phyloP scores from a whole-genome alignment of 108 stramenopile species.

The Asterionellopsis glacialis region DNA sequence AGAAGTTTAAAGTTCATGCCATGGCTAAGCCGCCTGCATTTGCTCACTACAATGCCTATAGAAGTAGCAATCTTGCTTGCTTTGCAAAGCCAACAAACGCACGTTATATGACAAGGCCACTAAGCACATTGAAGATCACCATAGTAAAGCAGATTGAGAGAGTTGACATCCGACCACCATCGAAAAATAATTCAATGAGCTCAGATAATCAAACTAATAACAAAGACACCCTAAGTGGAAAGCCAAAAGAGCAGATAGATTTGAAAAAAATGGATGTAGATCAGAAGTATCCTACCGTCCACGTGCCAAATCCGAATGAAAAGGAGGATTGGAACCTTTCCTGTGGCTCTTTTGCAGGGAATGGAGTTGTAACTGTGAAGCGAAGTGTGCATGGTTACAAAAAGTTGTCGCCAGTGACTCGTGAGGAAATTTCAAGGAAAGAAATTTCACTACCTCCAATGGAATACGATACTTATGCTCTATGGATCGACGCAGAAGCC shows the following conservation, averaged over 20 bases:
- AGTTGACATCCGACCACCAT: conserved; percentile 22
- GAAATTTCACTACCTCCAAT: conserved; percentile 84
- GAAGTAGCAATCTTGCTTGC: conserved; percentile 45
- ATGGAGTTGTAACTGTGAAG: conserved; percentile 69
- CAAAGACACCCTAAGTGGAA: too few species aligned
- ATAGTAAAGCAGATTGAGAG: conserved; percentile 73
- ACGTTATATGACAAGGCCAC: conserved; percentile 66
- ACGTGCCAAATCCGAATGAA: background rate
- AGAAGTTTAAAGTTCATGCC: conserved; percentile 64
- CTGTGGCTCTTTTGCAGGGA: conserved; percentile 55
- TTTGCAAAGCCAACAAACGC: conserved; percentile 64
- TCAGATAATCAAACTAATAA: conserved; percentile 1
- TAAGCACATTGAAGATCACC: conserved; percentile 64
- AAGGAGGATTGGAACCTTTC: conserved; percentile 6
- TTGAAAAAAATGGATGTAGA: background rate
- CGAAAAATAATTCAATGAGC: background rate
- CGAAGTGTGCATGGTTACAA: conserved; percentile 81
- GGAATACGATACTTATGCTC: conserved; percentile 88
- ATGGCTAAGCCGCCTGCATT: conserved; percentile 74
- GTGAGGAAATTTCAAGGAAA: conserved; percentile 67
- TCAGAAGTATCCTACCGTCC: too few species aligned
- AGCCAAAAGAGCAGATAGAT: too few species aligned
- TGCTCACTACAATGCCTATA: conserved; percentile 29
- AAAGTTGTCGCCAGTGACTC: conserved; percentile 60
- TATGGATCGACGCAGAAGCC: conserved; percentile 90